phyloP scores from a whole-genome alignment of 2,329 filamentous ascomycete genomes.

The Talaromyces sp. region DNA sequence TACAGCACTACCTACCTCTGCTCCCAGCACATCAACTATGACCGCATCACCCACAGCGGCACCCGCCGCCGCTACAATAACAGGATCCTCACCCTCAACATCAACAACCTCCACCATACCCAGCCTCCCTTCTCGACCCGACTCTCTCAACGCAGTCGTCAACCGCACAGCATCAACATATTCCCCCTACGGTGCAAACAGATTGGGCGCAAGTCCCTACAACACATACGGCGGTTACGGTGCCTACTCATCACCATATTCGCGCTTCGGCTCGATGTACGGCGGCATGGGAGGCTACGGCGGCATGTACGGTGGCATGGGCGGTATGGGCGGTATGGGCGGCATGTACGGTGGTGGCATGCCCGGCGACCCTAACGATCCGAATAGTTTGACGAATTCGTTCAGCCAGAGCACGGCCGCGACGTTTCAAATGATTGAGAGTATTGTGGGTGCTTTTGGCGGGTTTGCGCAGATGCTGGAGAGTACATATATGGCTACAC shows the following conservation, averaged over 20 bases:
- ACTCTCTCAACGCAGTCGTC: conserved; percentile 71
- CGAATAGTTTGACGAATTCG: conserved; percentile 88
- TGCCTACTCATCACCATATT: conserved; percentile 42
- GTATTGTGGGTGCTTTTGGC: conserved; percentile 91
- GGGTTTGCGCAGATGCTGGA: conserved; percentile 99
- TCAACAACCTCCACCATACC: conserved; percentile 43
- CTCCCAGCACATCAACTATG: neutral
- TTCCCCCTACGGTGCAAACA: conserved; percentile 59
- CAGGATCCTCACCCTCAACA: conserved; percentile 39
- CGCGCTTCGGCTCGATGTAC: conserved; percentile 46
- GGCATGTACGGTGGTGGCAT: conserved; percentile 43
- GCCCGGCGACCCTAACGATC: conserved; percentile 71
- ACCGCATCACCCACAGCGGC: conserved; percentile 20
- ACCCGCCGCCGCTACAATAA: conserved; percentile 37
- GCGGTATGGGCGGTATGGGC: conserved; percentile 13
- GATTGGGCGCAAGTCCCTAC: conserved; percentile 53
- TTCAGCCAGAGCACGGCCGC: conserved; percentile 94
- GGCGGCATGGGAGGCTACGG: conserved; percentile 51
- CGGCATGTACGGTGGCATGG: conserved; percentile 41
- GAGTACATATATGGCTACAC: conserved; percentile 99
- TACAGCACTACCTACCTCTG: neutral
- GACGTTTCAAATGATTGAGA: conserved; percentile 98
- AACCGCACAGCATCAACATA: conserved; percentile 87
- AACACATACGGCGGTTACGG: conserved; percentile 51
- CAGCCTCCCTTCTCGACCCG: conserved; percentile 69